These are phyloP conservation scores for Thermothelomyces thermophilus DNA, from an alignment of 2,329 filamentous ascomycete genomes.

Conservation along the genomic window DNA sequence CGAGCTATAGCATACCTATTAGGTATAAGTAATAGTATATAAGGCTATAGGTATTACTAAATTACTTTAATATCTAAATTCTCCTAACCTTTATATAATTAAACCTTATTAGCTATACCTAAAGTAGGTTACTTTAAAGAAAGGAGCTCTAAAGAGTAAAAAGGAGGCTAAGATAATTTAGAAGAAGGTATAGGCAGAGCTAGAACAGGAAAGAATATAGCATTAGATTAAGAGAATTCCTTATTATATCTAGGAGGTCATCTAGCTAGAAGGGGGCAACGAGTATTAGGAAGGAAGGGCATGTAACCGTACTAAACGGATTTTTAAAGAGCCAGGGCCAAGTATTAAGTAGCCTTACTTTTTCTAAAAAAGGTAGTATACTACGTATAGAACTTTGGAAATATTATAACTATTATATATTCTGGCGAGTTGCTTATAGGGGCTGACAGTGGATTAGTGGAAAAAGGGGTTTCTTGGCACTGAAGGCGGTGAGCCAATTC, in stretches of 20 bases:
- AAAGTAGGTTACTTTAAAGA: neutral
- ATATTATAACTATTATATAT: neutral
- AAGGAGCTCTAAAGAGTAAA: constrained; percentile 2
- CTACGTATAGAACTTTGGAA: too few relatives aligned
- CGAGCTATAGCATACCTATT: too few relatives aligned
- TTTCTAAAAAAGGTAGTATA: neutral
- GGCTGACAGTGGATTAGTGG: neutral
- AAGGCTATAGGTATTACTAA: neutral
- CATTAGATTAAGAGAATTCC: constrained; percentile 14
- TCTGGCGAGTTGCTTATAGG: neutral
- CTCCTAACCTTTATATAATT: constrained; percentile 3
- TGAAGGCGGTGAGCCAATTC: neutral
- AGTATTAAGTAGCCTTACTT: neutral
- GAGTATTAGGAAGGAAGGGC: constrained; percentile 3
- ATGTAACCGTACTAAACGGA: neutral
- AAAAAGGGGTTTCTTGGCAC: neutral
- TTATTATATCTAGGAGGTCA: constrained; percentile 4
- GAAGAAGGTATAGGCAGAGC: neutral
- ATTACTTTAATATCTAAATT: neutral
- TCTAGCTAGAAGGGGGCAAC: constrained; percentile 1
- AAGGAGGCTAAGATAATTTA: neutral
- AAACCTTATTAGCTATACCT: neutral
- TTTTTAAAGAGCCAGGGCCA: neutral
- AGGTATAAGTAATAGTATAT: neutral
- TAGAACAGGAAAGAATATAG: neutral